Base-by-base conservation (phyloP, 2,329 filamentous ascomycete species). In the Aspergillus phoenicis region DNA sequence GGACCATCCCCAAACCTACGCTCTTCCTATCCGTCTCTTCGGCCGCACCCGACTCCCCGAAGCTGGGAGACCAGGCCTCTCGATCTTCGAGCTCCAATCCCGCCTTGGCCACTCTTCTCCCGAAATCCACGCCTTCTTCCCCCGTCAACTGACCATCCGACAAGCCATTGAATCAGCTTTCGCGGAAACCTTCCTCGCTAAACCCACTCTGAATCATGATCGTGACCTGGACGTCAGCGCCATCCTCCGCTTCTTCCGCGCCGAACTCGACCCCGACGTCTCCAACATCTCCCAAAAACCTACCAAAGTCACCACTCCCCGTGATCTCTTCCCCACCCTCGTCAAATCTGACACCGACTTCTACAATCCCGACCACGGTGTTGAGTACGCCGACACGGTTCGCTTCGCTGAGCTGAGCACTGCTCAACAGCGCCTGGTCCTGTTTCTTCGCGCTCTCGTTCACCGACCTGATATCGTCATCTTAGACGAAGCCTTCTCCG, bases 1-100 rank as follows among this genome's bases (percentile, higher is more conserved):
- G 1, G 95, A 99, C 71, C 95, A 99, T 70, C 95, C 95, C 0
- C 94, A 98, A 75, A 88, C 93, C 0, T 99, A 98, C 75, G 91
- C 91, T 0, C 85, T 93, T 24, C 93, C 94, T 0, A 89, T 99
- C 62, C 89, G 86, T 67, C 83, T 97, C 13, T 98, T 99, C 73
- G 92, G 93, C 0, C 87, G 87, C 22, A 89, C 89, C 58, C 87
- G 95, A 20, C 82, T 97, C 0, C 93, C 94, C 0, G 86, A 90
- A 58, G 84, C 85, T 0, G 90, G 89, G 0, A 75, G 85, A 57
- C 84, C 85, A 0, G 93, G 91, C 0, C 87, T 98, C 36, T 96
- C 91, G 0, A 90, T 97, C 61, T 98, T 96, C 82, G 93, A 98
- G 64, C 87, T 99, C 7, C 95, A 98, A 74, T 84, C 88, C 0